A percentile compares a stretch with the other conserved stretches of the same genome.
Evolutionary conservation across 345 rosid genomes (phyloP).

Genomic region (Firmiana major): DNA sequence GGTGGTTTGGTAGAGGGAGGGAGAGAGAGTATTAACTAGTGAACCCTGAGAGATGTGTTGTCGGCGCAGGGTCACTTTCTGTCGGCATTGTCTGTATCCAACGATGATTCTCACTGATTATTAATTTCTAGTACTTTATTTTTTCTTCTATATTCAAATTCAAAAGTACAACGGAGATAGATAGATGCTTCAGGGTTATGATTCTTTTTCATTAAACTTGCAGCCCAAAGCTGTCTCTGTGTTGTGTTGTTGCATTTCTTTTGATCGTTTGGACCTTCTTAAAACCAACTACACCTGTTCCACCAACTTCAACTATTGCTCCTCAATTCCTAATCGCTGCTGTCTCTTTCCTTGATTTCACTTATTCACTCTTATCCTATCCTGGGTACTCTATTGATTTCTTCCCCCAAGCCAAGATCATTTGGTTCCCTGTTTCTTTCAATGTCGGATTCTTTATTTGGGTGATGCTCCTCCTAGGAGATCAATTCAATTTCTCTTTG

Average conservation of each 20-base stretch:
- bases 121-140: not conserved
- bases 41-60: constrained; percentile 34
- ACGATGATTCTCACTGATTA: constrained; percentile 43
- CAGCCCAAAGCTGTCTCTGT: constrained; percentile 11
- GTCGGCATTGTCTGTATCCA: constrained; percentile 89
- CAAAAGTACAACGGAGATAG: constrained; percentile 36
- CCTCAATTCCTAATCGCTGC: constrained; percentile 18
- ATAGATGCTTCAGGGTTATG: constrained; percentile 19
- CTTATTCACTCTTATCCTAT: not conserved
- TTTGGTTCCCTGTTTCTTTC: constrained; percentile 21
- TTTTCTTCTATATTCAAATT: constrained; percentile 14
- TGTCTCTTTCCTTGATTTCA: constrained; percentile 15
- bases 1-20: constrained; percentile 16
- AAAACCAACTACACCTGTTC: not conserved
- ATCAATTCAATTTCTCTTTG: constrained; percentile 25
- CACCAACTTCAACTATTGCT: constrained; percentile 19
- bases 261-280: constrained; percentile 18
- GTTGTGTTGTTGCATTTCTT: not conserved
- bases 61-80: constrained; percentile 85
- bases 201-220: constrained; percentile 19
- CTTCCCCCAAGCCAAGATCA: constrained; percentile 12
- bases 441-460: constrained; percentile 26
- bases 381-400: constrained; percentile 4
- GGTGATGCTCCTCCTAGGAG: constrained; percentile 22
- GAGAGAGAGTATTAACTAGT: not conserved